phyloP scores from a whole-genome alignment of 139 green algal genomes.

The Chlamydomonas eustigma region DNA sequence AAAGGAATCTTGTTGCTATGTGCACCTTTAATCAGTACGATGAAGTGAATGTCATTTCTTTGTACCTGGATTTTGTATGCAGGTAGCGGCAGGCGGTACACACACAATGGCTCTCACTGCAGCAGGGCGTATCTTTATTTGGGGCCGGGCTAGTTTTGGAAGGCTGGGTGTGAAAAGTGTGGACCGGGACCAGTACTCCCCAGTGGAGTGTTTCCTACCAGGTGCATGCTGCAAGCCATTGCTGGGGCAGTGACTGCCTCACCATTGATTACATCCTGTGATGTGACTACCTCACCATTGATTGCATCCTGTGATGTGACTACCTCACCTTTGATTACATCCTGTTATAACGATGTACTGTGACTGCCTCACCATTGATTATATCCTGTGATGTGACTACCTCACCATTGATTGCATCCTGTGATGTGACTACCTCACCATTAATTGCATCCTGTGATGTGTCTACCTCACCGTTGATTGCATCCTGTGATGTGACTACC shows the following conservation, averaged over 20 bases:
- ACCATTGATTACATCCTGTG: not conserved
- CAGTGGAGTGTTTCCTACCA: not conserved
- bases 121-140: conserved; percentile 54
- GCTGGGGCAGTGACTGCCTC: not conserved
- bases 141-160: conserved; percentile 86
- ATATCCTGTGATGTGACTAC: not conserved
- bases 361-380: not conserved
- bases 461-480: not conserved
- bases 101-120: not conserved
- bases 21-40: too few species aligned
- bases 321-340: too few species aligned
- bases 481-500: too few species aligned
- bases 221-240: not conserved
- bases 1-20: too few species aligned
- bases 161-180: conserved; percentile 67
- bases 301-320: too few species aligned
- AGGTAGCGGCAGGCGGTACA: not conserved
- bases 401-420: not conserved
- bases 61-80: too few species aligned
- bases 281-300: not conserved
- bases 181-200: not conserved
- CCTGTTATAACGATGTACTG: too few species aligned
- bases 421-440: too few species aligned
- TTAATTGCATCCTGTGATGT: too few species aligned
- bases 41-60: too few species aligned